A percentile compares a stretch with the other conserved stretches of the same genome.
Conservation (phyloP, 2,329 filamentous ascomycete species). For the Alternaria sp. region DNA sequence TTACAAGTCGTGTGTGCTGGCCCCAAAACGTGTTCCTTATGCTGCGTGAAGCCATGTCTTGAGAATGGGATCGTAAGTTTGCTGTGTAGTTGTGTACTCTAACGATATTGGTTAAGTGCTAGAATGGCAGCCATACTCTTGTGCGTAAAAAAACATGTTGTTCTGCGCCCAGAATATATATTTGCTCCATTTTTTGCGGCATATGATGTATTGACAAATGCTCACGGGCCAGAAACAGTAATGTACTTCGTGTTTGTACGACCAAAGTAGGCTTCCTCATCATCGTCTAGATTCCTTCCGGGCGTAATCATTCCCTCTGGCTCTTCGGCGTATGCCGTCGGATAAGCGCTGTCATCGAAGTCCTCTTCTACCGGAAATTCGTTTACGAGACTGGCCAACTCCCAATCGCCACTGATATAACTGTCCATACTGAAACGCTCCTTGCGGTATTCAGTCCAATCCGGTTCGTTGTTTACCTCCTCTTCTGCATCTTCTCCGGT, state of each 20-base stretch:
- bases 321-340: constrained; percentile 28
- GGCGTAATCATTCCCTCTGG: constrained; percentile 33
- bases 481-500: constrained; percentile 33
- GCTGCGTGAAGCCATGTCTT: constrained; percentile 2
- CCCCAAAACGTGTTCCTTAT: neutral
- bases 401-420: constrained; percentile 21
- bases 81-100: neutral
- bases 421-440: constrained; percentile 26
- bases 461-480: neutral
- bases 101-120: neutral
- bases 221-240: neutral
- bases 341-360: constrained; percentile 6
- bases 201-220: neutral
- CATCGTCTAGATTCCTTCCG: constrained; percentile 14
- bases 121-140: neutral
- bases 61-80: neutral
- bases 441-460: constrained; percentile 17
- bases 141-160: neutral
- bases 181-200: neutral
- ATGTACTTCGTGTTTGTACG: neutral
- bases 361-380: constrained; percentile 19
- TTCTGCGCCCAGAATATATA: neutral
- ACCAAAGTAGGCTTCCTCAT: constrained; percentile 9
- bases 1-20: neutral
- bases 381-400: constrained; percentile 24